These are phyloP conservation scores for Aciculosporium take DNA, from an alignment of 2,329 filamentous ascomycete species.

Conservation along the genomic window DNA sequence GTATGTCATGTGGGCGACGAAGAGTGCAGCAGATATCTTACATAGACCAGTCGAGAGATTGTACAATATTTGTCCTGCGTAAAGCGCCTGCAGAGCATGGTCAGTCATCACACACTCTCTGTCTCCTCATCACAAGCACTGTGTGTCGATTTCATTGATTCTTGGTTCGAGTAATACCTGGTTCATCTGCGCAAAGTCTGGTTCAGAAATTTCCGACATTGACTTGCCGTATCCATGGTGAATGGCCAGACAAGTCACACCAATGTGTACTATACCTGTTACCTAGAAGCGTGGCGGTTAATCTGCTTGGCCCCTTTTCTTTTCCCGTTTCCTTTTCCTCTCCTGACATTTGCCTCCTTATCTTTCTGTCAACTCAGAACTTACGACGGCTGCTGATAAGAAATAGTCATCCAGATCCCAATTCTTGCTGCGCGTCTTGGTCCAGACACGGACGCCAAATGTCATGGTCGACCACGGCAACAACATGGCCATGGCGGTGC, in stretches of 20 bases:
- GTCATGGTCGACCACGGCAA: slow-evolving; percentile 7
- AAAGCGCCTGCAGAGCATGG: slow-evolving; percentile 1
- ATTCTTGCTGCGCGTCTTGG: slow-evolving; percentile 7
- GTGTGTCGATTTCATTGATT: too few relatives aligned
- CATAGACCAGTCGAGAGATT: slow-evolving; percentile 5
- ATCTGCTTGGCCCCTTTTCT: background rate
- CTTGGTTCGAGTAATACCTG: too few relatives aligned
- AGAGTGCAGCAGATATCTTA: slow-evolving; percentile 3
- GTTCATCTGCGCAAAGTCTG: background rate
- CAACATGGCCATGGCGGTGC: slow-evolving; percentile 7
- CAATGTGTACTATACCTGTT: background rate
- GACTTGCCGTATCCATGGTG: slow-evolving; percentile 1
- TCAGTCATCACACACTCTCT: too few relatives aligned
- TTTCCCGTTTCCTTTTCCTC: background rate
- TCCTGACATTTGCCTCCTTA: background rate
- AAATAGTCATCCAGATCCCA: slow-evolving; percentile 8
- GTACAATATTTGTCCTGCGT: slow-evolving; percentile 4
- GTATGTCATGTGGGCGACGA: slow-evolving; percentile 5
- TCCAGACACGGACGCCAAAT: slow-evolving; percentile 7
- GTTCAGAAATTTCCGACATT: background rate
- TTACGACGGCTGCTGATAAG: slow-evolving; percentile 5
- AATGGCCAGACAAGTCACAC: background rate
- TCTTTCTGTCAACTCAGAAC: background rate
- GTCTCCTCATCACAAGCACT: too few relatives aligned
- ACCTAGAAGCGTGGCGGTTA: background rate